phyloP scores from a whole-genome alignment of 495 filamentous ascomycete species.

The Gamarada debralockiae region DNA sequence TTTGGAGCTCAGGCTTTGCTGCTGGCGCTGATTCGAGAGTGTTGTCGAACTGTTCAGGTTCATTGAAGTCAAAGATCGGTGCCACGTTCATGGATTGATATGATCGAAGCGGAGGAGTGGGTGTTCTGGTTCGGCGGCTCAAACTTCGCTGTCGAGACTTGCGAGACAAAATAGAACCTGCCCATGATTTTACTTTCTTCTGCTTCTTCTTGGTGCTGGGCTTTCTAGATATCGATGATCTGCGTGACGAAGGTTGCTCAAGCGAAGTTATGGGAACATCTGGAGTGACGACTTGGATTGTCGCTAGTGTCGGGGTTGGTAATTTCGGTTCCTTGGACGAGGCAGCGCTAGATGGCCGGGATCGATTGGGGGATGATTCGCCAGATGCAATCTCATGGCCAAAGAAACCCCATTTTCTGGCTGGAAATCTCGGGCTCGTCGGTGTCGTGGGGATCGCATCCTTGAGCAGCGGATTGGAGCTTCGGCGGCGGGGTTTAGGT shows the following conservation, averaged over 20 bases:
- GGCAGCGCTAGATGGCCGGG: constrained; percentile 33
- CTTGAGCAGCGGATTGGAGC: constrained; percentile 44
- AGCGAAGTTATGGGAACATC: constrained; percentile 13
- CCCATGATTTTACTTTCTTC: constrained; percentile 79
- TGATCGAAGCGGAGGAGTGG: constrained; percentile 35
- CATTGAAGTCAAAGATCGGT: constrained; percentile 13
- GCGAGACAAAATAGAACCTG: constrained; percentile 68
- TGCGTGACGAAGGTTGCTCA: constrained; percentile 15
- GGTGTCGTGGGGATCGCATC: constrained; percentile 28
- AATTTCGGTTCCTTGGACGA: constrained; percentile 26
- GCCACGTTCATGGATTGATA: constrained; percentile 10
- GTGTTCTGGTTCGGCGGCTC: constrained; percentile 30
- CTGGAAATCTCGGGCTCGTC: constrained; percentile 39
- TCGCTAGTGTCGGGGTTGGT: background rate
- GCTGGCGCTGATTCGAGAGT: background rate
- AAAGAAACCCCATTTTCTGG: constrained; percentile 53
- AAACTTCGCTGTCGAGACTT: constrained; percentile 50
- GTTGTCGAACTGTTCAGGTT: constrained; percentile 23
- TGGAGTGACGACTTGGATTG: background rate
- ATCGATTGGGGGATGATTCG: constrained; percentile 33
- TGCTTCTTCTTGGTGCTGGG: constrained; percentile 55
- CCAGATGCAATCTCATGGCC: constrained; percentile 40
- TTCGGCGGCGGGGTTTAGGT: constrained; percentile 37
- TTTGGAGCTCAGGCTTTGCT: constrained; percentile 23
- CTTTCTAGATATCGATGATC: constrained; percentile 41